Evolutionary conservation across 106 monocot species (phyloP).

Genomic region (Narthecium ossifragum): DNA sequence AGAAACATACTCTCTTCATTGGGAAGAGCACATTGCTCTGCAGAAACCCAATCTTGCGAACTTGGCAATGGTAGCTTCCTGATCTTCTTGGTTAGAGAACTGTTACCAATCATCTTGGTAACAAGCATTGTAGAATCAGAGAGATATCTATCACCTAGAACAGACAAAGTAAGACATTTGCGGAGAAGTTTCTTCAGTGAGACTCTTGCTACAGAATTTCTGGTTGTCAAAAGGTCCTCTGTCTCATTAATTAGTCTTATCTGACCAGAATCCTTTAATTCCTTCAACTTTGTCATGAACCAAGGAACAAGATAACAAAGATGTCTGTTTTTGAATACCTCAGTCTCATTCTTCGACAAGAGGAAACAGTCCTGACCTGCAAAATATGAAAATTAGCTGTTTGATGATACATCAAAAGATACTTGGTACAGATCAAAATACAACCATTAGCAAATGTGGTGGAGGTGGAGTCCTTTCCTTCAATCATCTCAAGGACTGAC

Average conservation of each 20-base stretch:
- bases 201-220: slow-evolving; percentile 26
- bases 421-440: neutral
- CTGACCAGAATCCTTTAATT: slow-evolving; percentile 36
- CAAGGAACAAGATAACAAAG: slow-evolving; percentile 54
- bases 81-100: slow-evolving; percentile 30
- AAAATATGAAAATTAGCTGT: neutral
- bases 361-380: slow-evolving; percentile 22
- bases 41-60: slow-evolving; percentile 4
- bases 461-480: slow-evolving; percentile 10
- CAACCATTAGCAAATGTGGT: neutral
- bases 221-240: slow-evolving; percentile 13
- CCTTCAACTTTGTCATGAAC: slow-evolving; percentile 53
- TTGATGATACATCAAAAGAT: neutral
- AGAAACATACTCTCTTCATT: slow-evolving; percentile 15
- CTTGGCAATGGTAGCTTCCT: slow-evolving; percentile 34
- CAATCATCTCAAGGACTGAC: slow-evolving; percentile 53
- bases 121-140: slow-evolving; percentile 43
- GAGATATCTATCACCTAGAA: slow-evolving; percentile 44
- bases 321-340: slow-evolving; percentile 16
- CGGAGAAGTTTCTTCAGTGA: slow-evolving; percentile 51
- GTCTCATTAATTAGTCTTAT: slow-evolving; percentile 26
- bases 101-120: slow-evolving; percentile 37
- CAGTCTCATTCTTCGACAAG: slow-evolving; percentile 12
- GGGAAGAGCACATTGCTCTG: neutral
- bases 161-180: slow-evolving; percentile 48